Conservation (phyloP, 228 moss, liverwort and hornwort species). For the Sphagnum fallax region DNA sequence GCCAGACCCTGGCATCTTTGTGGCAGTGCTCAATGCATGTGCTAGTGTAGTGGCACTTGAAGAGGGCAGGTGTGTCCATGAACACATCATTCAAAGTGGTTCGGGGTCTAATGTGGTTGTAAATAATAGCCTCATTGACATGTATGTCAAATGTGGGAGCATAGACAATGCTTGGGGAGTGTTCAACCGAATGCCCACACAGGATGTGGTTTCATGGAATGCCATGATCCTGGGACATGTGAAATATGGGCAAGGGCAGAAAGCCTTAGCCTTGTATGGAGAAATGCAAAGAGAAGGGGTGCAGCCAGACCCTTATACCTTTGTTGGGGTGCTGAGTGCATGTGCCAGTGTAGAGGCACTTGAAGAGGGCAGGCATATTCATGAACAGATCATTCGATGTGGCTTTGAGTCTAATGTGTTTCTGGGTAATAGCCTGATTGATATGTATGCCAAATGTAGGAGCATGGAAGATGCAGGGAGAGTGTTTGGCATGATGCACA, state of each 20-base stretch:
- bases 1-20: constrained; percentile 3
- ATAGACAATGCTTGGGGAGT: neutral
- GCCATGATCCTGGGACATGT: constrained; percentile 2
- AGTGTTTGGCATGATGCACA: constrained; percentile 1
- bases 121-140: constrained; percentile 4
- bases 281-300: neutral
- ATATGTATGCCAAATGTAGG: constrained; percentile 5
- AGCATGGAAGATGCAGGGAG: neutral
- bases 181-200: constrained; percentile 5
- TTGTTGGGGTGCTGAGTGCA: constrained; percentile 2
- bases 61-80: constrained; percentile 4
- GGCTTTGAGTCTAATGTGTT: constrained; percentile 1
- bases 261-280: constrained; percentile 1
- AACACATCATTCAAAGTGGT: constrained; percentile 1
- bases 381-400: neutral
- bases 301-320: constrained; percentile 1
- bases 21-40: constrained; percentile 6
- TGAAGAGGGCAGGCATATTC: neutral
- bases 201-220: constrained; percentile 13
- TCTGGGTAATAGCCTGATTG: neutral
- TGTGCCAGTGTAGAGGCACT: neutral
- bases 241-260: constrained; percentile 4
- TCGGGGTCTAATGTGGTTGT: constrained; percentile 1
- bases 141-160: constrained; percentile 12
- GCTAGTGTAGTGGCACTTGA: neutral